These are phyloP conservation scores for Gentiana straminea DNA, from an alignment of 257 asterid genomes.

Conservation along the genomic window DNA sequence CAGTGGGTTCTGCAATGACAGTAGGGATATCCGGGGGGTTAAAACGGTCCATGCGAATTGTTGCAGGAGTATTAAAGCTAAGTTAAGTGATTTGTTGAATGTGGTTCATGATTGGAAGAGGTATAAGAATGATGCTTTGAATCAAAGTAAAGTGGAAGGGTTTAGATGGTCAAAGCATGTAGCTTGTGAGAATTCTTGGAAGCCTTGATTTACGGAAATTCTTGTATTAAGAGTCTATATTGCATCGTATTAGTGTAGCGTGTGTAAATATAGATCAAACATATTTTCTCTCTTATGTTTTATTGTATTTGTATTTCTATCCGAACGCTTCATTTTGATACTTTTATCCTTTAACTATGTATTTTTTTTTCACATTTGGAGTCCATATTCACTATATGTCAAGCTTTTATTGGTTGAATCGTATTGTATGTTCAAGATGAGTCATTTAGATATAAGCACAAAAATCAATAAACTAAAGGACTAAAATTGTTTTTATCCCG, in stretches of 20 bases:
- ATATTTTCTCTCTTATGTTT: no score
- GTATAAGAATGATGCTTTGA: conserved; percentile 11
- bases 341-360: no score
- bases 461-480: no score
- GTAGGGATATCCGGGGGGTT: conserved; percentile 18
- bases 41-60: conserved; percentile 48
- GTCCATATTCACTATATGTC: no score
- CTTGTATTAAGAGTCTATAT: not conserved
- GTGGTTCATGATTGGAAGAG: conserved; percentile 36
- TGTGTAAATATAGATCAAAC: no score
- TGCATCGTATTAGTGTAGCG: not conserved
- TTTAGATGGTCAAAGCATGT: conserved; percentile 27
- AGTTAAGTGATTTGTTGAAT: conserved; percentile 25
- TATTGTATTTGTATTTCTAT: no score
- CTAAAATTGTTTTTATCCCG: no score
- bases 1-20: conserved; percentile 39
- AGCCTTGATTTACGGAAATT: not conserved
- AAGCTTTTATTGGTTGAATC: no score
- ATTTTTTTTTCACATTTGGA: no score
- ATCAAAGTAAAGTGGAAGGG: conserved; percentile 10
- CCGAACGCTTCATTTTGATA: no score
- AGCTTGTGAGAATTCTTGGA: conserved; percentile 26
- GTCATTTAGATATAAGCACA: no score
- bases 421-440: no score
- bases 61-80: conserved; percentile 32